Conservation (phyloP, 2,329 filamentous ascomycete genomes). For the Apiospora phragmitis region DNA sequence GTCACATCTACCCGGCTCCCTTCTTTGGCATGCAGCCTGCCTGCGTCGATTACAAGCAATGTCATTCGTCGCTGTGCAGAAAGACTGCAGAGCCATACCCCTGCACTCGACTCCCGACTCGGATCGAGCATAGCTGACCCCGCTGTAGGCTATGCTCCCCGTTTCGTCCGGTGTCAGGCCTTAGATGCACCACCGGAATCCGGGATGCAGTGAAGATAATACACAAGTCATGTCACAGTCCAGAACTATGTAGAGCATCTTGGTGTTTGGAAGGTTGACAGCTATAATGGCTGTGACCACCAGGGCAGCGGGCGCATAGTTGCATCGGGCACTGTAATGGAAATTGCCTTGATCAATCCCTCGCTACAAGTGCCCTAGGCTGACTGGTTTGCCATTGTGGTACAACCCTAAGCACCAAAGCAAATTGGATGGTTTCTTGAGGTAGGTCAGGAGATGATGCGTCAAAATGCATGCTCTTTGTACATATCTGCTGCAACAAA, state of each 20-base stretch:
- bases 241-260: neutral
- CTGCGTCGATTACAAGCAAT: neutral
- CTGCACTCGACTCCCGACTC: neutral
- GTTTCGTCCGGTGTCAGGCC: constrained; percentile 7
- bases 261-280: neutral
- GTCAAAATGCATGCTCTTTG: neutral
- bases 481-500: neutral
- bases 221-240: neutral
- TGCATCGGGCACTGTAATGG: neutral
- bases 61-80: neutral
- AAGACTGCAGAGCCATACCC: neutral
- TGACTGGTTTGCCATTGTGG: neutral
- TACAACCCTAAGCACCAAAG: neutral
- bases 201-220: neutral
- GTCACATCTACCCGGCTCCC: neutral
- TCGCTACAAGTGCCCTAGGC: neutral
- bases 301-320: neutral
- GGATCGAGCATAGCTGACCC: constrained; percentile 1
- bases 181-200: neutral
- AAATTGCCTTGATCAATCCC: neutral
- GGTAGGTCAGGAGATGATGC: too few relatives aligned
- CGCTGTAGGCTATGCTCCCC: neutral
- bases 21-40: neutral
- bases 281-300: neutral
- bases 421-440: neutral